These are phyloP conservation scores for Gynochthodes officinalis DNA, from an alignment of 257 asterid genomes.

Conservation along the genomic window DNA sequence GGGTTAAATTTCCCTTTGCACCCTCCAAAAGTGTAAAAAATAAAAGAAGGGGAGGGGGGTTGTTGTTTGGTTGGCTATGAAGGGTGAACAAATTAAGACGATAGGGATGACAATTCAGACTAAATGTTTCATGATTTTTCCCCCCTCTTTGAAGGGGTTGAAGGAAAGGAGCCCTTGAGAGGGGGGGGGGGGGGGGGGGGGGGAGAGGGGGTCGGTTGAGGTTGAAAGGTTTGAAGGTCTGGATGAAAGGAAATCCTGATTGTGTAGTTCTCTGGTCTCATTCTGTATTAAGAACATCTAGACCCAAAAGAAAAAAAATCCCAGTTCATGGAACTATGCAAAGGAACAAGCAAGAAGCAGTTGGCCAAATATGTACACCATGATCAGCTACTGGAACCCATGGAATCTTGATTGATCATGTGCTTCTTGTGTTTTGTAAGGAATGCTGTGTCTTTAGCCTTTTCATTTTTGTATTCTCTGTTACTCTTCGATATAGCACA, in stretches of 20 bases:
- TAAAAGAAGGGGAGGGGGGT: too few relatives aligned
- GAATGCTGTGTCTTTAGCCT: not conserved
- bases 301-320: not conserved
- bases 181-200: too few relatives aligned
- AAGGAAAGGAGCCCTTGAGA: too few relatives aligned
- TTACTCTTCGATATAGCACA: not conserved
- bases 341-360: not conserved
- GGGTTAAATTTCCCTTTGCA: not conserved
- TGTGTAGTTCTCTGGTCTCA: not conserved
- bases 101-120: too few relatives aligned
- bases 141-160: too few relatives aligned
- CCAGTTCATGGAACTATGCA: not conserved
- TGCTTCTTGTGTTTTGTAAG: not conserved
- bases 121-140: too few relatives aligned
- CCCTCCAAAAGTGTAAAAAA: not conserved
- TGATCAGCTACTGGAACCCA: not conserved
- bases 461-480: not conserved
- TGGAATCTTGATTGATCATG: not conserved
- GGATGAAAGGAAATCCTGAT: not conserved
- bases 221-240: too few relatives aligned
- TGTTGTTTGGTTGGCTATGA: too few relatives aligned
- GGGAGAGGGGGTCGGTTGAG: too few relatives aligned
- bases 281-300: not conserved
- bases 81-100: not conserved
- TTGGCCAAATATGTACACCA: too few relatives aligned